Base-by-base conservation (phyloP, 2,329 filamentous ascomycete species). In the Ceratocystis papillata region DNA sequence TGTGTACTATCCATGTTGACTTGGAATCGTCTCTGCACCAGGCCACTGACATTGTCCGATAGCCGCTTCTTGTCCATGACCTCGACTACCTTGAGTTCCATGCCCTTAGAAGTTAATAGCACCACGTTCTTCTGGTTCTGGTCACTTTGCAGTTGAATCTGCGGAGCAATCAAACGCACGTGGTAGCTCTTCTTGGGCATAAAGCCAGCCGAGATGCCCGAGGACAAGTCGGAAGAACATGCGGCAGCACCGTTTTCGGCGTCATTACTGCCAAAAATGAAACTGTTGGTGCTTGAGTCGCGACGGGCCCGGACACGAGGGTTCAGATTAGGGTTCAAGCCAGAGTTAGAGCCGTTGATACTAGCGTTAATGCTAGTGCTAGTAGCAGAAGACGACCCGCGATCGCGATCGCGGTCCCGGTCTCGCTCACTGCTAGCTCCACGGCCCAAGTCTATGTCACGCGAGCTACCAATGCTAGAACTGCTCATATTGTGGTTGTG, bases 121-220 rank as follows among this genome's bases (percentile, higher is more conserved):
- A 96, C 88, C n/a, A 95, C 94, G 67, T 96, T 89, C 75, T 96
- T 96, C 69, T 87, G 88, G 75, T 99, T 97, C 80, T 96, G 97
- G 73, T 99, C 94, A 74, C 94, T 97, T 73, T 99, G 93, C 57
- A 99, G 81, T 74, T 99, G 94, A 67, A 99, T 96, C 74, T 99
- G 94, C 15, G 94, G 94, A 5, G 93, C 94, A 71, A 99, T 96
- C 50, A 99, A 83, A 46, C 92, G 89, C 69, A 99, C 84, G 72
- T 97, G 90, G 74, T 96, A 99, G 70, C 88, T 93, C 74, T 94
- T 96, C 72, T 96, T 90, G 0, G 94, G 85, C 12, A 87, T 87
- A 72, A 96, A 99, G 67, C 96, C 92, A 22, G 88, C 83, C 0
- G 91, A 86, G 70, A 99, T 91, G 68, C 92, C 88, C 45, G 88